A percentile compares a stretch with the other conserved stretches of the same genome.
Conservation (phyloP, 2,329 filamentous ascomycete genomes). For the Fusarium sp. region DNA sequence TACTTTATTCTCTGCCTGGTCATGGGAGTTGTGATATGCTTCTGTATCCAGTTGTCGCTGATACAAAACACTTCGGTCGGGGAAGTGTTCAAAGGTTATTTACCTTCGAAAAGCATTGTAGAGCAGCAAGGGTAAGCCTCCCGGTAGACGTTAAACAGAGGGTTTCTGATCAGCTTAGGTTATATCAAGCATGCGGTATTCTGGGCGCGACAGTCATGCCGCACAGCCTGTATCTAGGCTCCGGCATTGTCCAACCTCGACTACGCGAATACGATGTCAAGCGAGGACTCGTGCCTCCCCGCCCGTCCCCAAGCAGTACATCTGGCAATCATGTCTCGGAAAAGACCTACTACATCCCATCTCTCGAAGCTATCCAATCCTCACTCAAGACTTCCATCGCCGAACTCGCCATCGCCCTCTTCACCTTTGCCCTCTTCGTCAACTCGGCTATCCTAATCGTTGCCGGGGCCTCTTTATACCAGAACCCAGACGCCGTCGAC, state of each 20-base stretch:
- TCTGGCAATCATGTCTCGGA: conserved; percentile 37
- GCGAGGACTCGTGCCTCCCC: neutral
- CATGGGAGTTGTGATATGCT: conserved; percentile 74
- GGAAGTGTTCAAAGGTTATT: conserved; percentile 71
- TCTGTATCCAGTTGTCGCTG: conserved; percentile 73
- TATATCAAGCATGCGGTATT: conserved; percentile 78
- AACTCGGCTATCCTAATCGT: conserved; percentile 86
- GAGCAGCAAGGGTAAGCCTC: conserved; percentile 61
- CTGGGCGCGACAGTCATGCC: conserved; percentile 81
- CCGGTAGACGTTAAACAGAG: accelerated
- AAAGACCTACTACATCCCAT: conserved; percentile 73
- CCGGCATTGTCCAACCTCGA: conserved; percentile 73
- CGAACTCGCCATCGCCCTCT: conserved; percentile 77
- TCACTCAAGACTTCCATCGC: conserved; percentile 78
- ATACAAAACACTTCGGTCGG: conserved; percentile 64
- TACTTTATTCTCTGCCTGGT: conserved; percentile 70
- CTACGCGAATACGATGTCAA: conserved; percentile 67
- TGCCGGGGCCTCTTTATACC: conserved; percentile 79
- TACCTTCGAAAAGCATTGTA: conserved; percentile 68
- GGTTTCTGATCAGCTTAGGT: accelerated
- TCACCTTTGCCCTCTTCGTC: conserved; percentile 85
- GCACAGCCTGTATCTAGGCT: conserved; percentile 74
- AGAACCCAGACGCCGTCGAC: conserved; percentile 65
- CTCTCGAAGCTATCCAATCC: conserved; percentile 74
- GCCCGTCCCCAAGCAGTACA: neutral